phyloP scores from a whole-genome alignment of 345 rosid genomes.

The Mercurialis annua region DNA sequence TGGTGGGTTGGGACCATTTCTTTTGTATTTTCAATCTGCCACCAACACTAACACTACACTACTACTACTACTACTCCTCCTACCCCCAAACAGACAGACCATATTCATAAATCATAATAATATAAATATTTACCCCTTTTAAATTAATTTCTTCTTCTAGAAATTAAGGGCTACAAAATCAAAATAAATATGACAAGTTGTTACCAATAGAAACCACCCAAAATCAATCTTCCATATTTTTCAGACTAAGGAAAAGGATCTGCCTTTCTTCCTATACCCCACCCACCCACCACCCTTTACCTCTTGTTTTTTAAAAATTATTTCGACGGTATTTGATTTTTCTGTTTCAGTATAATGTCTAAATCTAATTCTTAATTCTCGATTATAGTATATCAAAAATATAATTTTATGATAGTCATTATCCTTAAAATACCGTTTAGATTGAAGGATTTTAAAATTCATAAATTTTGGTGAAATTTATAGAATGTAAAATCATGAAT shows the following conservation, averaged over 20 bases:
- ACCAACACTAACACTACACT: conserved; percentile 31
- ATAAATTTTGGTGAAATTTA: no score
- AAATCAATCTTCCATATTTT: conserved; percentile 12
- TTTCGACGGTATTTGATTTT: no score
- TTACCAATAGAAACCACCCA: conserved; percentile 28
- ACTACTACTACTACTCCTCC: background rate
- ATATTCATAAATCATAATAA: no score
- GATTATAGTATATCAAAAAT: no score
- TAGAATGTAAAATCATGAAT: no score
- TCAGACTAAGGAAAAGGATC: background rate
- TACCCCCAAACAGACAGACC: no score
- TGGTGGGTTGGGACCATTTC: conserved; percentile 38
- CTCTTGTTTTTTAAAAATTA: background rate
- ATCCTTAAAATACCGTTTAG: no score
- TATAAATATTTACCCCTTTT: background rate
- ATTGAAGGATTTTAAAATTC: no score
- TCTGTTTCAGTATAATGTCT: no score
- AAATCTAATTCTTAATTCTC: no score
- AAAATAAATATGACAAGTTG: conserved; percentile 26
- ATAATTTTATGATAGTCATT: no score
- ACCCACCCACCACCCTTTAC: no score
- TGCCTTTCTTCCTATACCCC: conserved; percentile 2
- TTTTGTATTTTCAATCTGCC: conserved; percentile 24
- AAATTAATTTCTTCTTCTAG: conserved; percentile 15
- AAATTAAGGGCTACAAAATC: background rate